Evolutionary conservation across 257 asterid genomes (phyloP).

Genomic region (Solanum tacnaense): DNA sequence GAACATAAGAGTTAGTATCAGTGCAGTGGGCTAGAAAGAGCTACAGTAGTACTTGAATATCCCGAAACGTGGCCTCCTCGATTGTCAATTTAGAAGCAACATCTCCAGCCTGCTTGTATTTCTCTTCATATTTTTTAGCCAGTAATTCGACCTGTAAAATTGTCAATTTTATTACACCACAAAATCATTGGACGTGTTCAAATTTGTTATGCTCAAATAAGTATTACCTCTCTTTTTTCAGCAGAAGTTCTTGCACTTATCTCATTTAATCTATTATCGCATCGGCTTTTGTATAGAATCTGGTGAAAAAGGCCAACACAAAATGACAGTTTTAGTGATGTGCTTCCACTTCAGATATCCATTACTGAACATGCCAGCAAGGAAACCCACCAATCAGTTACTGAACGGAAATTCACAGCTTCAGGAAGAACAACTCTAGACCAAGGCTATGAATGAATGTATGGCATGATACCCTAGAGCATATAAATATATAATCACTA

Average conservation of each 20-base stretch:
- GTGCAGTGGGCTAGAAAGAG: not conserved
- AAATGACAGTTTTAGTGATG: slow-evolving; percentile 7
- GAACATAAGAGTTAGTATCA: not conserved
- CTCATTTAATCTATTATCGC: slow-evolving; percentile 90
- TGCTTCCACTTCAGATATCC: not conserved
- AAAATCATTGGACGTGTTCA: not conserved
- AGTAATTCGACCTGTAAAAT: slow-evolving; percentile 60
- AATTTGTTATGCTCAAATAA: slow-evolving; percentile 2
- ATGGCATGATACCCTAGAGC: not conserved
- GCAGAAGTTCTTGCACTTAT: slow-evolving; percentile 69
- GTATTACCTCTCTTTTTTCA: slow-evolving; percentile 78
- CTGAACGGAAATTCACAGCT: not conserved
- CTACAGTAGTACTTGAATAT: slow-evolving; percentile 65
- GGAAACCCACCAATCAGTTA: not conserved
- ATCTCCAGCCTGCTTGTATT: slow-evolving; percentile 84
- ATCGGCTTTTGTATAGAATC: slow-evolving; percentile 90
- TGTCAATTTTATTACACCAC: slow-evolving; percentile 9
- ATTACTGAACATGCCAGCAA: not conserved
- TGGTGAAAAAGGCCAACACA: slow-evolving; percentile 24
- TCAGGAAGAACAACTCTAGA: not conserved
- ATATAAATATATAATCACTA: not conserved
- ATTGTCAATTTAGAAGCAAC: slow-evolving; percentile 87
- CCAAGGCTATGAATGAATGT: not conserved
- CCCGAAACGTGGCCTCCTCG: slow-evolving; percentile 94
- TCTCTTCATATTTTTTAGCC: slow-evolving; percentile 88